Base-by-base conservation (phyloP, 2,329 filamentous ascomycete species). In the Ceratocystis ficicola region DNA sequence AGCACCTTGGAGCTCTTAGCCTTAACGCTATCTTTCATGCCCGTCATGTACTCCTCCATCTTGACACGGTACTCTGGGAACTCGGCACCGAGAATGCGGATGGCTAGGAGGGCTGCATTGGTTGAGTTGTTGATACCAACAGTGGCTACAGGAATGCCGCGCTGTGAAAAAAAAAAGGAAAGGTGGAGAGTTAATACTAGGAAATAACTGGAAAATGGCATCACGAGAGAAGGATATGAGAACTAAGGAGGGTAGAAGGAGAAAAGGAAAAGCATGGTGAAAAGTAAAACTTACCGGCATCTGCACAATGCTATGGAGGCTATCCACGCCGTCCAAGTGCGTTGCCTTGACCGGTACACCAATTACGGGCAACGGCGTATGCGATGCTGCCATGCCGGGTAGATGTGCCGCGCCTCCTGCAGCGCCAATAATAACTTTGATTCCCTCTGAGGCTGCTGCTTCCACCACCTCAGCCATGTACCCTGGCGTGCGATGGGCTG, bases 111-210 rank as follows among this genome's bases (percentile, higher is more conserved):
- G 0, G 84, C 88, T 0, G 88, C 88, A 71, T 91, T 92, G 65
- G 87, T 87, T 28, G 86, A 87, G 76, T 91, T 91, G 75, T 90
- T 89, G 74, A 91, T 90, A 10, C 84, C 88, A 2, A 92, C 87
- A 0, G 87, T 90, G 5, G 88, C 87, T 15, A 86, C 85, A 8
- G 88, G 88, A 62, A 86, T 82, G 12, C 88, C 88, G 71, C 81
- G 75, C 66, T 67, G 32, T 12, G 1, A 22, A 25, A 25, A 6
- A 28, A 1, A 52, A 25, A 52, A 2, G 4, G 12, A 15, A 48
- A 44, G 20, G 3, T 41, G 36, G 12, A 3, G 22, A 12, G 44
- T 67, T 60, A 65, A 36, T n/a, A 36, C 48, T n/a, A 20, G 22
- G n/a, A 25, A 73, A 75, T 68, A 62, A 41, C 36, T 41, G 10